A percentile compares a stretch with the other conserved stretches of the same genome.
Evolutionary conservation across 1,139 yeast species (phyloP).

Genomic region (Kluyveromyces marxianus): DNA sequence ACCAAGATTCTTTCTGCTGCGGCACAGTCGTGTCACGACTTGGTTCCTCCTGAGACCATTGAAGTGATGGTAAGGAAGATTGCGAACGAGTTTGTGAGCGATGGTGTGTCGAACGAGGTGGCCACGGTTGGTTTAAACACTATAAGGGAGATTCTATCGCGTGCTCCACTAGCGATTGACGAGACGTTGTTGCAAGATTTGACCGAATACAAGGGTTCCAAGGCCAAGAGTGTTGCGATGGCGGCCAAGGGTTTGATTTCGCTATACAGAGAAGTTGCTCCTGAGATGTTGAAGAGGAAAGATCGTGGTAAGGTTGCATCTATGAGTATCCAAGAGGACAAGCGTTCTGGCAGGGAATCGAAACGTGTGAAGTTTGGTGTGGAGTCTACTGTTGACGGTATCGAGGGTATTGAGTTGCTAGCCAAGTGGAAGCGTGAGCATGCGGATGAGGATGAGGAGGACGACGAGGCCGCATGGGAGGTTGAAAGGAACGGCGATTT

Average conservation of each 20-base stretch:
- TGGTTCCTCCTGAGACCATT: conserved; percentile 91
- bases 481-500: conserved; percentile 43
- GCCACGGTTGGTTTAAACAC: conserved; percentile 97
- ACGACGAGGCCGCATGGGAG: conserved; percentile 55
- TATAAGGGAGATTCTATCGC: conserved; percentile 80
- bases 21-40: conserved; percentile 94
- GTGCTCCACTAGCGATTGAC: conserved; percentile 93
- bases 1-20: conserved; percentile 95
- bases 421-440: conserved; percentile 63
- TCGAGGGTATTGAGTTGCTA: conserved; percentile 85
- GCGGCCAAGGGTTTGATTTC: conserved; percentile 89
- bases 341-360: conserved; percentile 30
- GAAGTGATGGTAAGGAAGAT: conserved; percentile 75
- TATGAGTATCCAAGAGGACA: conserved; percentile 63
- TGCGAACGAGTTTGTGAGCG: conserved; percentile 96
- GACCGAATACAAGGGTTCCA: conserved; percentile 84
- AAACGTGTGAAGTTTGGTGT: conserved; percentile 63
- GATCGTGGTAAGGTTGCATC: conserved; percentile 92
- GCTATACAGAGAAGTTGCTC: conserved; percentile 87
- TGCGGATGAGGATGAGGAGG: conserved; percentile 52
- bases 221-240: conserved; percentile 86
- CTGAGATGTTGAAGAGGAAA: conserved; percentile 82
- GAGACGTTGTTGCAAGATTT: conserved; percentile 80
- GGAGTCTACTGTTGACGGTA: conserved; percentile 51
- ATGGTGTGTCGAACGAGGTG: conserved; percentile 96